phyloP scores from a whole-genome alignment of 2,329 filamentous ascomycete genomes.

The Lizonia empirigonia region DNA sequence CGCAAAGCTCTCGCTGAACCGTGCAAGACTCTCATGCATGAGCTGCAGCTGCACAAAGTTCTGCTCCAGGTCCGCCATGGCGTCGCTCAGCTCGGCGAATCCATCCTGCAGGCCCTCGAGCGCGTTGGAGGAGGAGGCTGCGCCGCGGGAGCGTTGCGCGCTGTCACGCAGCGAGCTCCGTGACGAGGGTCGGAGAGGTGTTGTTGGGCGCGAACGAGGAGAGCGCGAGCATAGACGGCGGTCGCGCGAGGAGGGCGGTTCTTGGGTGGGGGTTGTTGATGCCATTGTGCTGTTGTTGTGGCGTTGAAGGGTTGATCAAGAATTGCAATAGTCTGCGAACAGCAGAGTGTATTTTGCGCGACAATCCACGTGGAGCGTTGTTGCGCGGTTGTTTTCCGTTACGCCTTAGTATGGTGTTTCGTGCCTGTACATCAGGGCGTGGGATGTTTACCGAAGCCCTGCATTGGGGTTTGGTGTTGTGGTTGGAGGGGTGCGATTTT shows the following conservation, averaged over 20 bases:
- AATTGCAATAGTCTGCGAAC: too few relatives aligned
- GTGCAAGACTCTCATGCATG: conserved; percentile 91
- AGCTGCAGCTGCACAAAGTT: conserved; percentile 98
- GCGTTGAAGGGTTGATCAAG: not conserved
- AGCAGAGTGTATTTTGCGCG: too few relatives aligned
- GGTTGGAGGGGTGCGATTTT: not conserved
- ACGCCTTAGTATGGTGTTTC: too few relatives aligned
- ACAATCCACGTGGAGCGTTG: too few relatives aligned
- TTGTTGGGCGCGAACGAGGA: conserved; percentile 76
- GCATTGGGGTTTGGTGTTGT: not conserved
- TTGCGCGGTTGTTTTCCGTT: too few relatives aligned
- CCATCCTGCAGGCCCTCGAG: conserved; percentile 84
- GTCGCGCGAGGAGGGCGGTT: conserved; percentile 27
- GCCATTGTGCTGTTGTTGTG: conserved; percentile 19
- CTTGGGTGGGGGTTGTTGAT: conserved; percentile 33
- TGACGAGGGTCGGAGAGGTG: conserved; percentile 87
- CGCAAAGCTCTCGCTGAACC: conserved; percentile 95
- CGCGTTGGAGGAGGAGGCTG: conserved; percentile 66
- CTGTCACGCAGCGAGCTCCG: conserved; percentile 79
- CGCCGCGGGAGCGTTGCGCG: conserved; percentile 43
- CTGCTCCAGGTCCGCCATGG: conserved; percentile 92
- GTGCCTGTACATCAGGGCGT: too few relatives aligned
- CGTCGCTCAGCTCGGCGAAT: conserved; percentile 91
- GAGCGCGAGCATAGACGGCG: conserved; percentile 57
- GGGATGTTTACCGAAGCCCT: not conserved